Evolutionary conservation across 2,329 filamentous ascomycete genomes (phyloP), one percentile per base, ranked within the genome.

Genomic region (Fusarium gaditjirri): DNA sequence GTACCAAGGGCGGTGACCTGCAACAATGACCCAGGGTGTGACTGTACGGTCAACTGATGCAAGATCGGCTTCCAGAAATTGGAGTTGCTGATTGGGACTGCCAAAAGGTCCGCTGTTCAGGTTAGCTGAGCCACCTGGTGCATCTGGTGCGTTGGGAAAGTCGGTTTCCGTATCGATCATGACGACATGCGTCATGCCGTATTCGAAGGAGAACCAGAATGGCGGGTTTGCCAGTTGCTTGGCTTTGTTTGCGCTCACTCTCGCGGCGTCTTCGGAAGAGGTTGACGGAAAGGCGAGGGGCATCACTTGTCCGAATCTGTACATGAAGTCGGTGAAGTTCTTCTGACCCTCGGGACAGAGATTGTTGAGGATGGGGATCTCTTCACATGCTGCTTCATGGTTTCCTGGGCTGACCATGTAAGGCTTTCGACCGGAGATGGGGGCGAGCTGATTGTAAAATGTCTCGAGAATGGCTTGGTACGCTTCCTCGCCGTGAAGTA

Each of bases 11-110:
- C 84, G 77, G 66, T 86, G 84, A 8, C 83, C 84, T 6, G 79
- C 75, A 19, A 78, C 76, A 31, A 78, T 53, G 4, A 78, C 54
- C 77, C 77, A 90, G 0, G 88, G 88, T 0, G 88, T 90, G 0
- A 88, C 81, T 6, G 72, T 79, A 53, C 88, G 84, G 77, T 90
- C 87, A 38, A 90, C 86, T 0, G 85, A 86, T 0, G 86, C 84
- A 0, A 90, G 44, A n/a, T 70, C 68, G 2, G 68, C 61, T 11
- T 71, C 68, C 0, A 70, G 55, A 19, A 70, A 70, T 7, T 71
- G 54, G 3, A 70, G 16, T 6, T 71, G 67, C 17, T 70, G 68
- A 6, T 70, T 54, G 1, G 68, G 67, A 1, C 41, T 53, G 0
- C 68, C 67, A 8, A 70, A 70, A 0, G 67, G 68, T 21, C 68